Conservation (phyloP, 306 rosid genomes). For the Quercus mongolica region DNA sequence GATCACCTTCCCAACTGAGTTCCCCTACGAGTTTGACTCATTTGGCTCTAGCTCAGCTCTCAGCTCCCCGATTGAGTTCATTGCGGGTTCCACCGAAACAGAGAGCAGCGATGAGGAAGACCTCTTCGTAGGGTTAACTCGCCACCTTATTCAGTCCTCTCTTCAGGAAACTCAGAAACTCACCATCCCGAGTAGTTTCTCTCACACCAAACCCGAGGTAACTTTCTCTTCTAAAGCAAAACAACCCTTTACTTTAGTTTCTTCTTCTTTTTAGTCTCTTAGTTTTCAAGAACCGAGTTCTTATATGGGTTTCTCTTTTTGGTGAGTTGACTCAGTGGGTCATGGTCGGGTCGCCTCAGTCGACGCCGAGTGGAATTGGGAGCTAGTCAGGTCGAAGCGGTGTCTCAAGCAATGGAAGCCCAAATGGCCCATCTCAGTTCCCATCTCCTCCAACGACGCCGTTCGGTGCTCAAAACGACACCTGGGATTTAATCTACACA, state of each 20-base stretch:
- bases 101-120: constrained; percentile 71
- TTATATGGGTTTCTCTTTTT: background rate
- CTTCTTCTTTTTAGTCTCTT: background rate
- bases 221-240: background rate
- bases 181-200: constrained; percentile 25
- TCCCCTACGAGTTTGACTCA: constrained; percentile 71
- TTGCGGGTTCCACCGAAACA: constrained; percentile 40
- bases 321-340: constrained; percentile 23
- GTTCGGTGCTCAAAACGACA: constrained; percentile 40
- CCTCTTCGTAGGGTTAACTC: constrained; percentile 53
- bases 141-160: constrained; percentile 54
- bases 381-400: constrained; percentile 53
- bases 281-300: background rate
- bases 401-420: constrained; percentile 61
- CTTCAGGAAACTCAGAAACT: constrained; percentile 42
- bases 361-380: constrained; percentile 62
- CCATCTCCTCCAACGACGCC: constrained; percentile 72
- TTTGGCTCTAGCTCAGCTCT: constrained; percentile 26
- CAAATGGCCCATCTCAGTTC: constrained; percentile 53
- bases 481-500: constrained; percentile 65
- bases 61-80: constrained; percentile 45
- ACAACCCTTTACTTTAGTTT: background rate
- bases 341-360: constrained; percentile 66
- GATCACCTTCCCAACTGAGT: constrained; percentile 52
- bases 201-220: constrained; percentile 50